These are phyloP conservation scores for Fraxinus pennsylvanica DNA, from an alignment of 257 asterid species.

Conservation along the genomic window DNA sequence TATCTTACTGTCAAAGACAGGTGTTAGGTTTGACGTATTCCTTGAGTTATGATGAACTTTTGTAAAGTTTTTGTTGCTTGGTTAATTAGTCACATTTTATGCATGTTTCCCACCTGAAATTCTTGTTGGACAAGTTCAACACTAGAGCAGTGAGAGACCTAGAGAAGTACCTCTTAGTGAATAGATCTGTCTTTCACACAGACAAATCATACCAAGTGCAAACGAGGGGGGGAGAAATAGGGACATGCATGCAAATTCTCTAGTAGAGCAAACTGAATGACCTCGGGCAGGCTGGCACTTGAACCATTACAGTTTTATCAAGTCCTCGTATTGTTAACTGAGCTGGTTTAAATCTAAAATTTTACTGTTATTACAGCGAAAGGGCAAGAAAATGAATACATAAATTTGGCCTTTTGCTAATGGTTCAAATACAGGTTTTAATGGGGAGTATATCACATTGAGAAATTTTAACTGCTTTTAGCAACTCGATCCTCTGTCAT, in stretches of 20 bases:
- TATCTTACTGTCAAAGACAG: neutral
- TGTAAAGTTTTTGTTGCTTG: neutral
- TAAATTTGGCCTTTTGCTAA: neutral
- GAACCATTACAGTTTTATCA: neutral
- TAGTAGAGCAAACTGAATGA: neutral
- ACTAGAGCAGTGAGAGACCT: neutral
- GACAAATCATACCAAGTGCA: too few species aligned
- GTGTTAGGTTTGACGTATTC: neutral
- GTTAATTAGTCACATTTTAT: neutral
- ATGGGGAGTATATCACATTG: neutral
- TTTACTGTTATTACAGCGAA: neutral
- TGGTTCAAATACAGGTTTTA: neutral
- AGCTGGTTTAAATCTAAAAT: too few species aligned
- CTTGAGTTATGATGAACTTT: neutral
- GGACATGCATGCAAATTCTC: neutral
- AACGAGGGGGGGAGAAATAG: neutral
- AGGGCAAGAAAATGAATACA: neutral
- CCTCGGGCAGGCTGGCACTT: neutral
- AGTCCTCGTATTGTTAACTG: neutral
- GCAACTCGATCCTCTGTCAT: neutral
- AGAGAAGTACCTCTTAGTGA: neutral
- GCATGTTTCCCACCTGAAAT: neutral
- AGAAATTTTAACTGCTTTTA: too few species aligned
- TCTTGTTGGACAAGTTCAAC: neutral
- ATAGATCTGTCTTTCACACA: neutral